Evolutionary conservation across 495 filamentous ascomycete genomes (phyloP).

Genomic region (Tuber microsphaerosporum): DNA sequence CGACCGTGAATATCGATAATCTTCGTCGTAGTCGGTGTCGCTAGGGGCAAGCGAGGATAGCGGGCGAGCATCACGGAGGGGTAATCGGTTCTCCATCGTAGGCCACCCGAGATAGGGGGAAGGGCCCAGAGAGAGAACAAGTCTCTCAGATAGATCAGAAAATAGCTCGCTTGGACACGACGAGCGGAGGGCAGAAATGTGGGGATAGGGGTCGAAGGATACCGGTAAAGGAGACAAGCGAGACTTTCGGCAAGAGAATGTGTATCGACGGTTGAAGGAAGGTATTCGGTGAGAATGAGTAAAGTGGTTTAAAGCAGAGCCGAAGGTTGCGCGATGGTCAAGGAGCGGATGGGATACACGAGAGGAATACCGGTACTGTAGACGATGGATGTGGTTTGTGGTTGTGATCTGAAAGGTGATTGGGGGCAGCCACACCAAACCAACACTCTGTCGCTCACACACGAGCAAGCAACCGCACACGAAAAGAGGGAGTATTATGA

Average conservation of each 20-base stretch:
- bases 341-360: background rate
- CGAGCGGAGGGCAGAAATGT: background rate
- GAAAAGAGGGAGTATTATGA: background rate
- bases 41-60: constrained; percentile 27
- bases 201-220: background rate
- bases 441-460: background rate
- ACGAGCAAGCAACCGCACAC: background rate
- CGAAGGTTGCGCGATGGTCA: background rate
- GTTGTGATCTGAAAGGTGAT: background rate
- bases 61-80: constrained; percentile 21
- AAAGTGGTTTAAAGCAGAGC: background rate
- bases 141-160: background rate
- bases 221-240: background rate
- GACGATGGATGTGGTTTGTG: background rate
- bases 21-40: constrained; percentile 26
- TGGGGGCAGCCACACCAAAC: background rate
- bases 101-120: background rate
- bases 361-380: background rate
- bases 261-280: background rate
- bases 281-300: background rate
- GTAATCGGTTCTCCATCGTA: constrained; percentile 30
- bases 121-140: background rate
- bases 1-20: constrained; percentile 23
- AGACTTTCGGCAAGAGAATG: background rate
- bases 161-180: background rate